Evolutionary conservation across 306 rosid genomes (phyloP).

Genomic region (Cicer pinnatifidum): DNA sequence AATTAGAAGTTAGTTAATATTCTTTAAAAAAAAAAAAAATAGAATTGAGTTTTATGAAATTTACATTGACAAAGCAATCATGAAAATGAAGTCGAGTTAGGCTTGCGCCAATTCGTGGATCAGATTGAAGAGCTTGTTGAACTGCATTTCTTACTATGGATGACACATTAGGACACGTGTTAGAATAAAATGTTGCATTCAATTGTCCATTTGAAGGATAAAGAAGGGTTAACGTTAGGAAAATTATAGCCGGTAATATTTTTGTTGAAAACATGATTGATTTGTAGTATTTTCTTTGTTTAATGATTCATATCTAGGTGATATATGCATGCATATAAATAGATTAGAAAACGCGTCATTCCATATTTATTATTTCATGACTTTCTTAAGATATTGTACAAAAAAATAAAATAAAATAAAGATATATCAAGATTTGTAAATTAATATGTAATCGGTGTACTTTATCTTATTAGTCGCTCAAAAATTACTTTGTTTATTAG

Average conservation of each 20-base stretch:
- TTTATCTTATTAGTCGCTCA: background rate
- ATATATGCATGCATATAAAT: slow-evolving; percentile 33
- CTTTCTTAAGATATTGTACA: background rate
- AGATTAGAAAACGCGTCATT: slow-evolving; percentile 48
- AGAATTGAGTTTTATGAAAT: background rate
- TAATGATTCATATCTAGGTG: slow-evolving; percentile 23
- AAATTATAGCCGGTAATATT: slow-evolving; percentile 19
- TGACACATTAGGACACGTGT: slow-evolving; percentile 66
- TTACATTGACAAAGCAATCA: slow-evolving; percentile 69
- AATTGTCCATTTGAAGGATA: slow-evolving; percentile 56
- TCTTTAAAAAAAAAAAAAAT: background rate
- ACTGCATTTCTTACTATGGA: slow-evolving; percentile 53
- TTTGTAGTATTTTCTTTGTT: slow-evolving; percentile 1
- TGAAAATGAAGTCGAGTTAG: slow-evolving; percentile 70
- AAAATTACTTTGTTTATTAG: no score
- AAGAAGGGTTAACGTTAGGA: slow-evolving; percentile 28
- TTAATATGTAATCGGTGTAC: slow-evolving; percentile 23
- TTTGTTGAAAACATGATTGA: slow-evolving; percentile 50
- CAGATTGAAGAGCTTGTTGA: slow-evolving; percentile 62
- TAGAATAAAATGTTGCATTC: slow-evolving; percentile 59
- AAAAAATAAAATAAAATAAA: background rate
- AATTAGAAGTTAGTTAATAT: background rate
- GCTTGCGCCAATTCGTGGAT: slow-evolving; percentile 67
- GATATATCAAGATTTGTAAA: background rate
- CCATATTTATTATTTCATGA: slow-evolving; percentile 16